Percentiles rank a stretch among this genome's conserved stretches.
phyloP scores from a whole-genome alignment of 257 asterid species.

The Przewalskia tangutica region DNA sequence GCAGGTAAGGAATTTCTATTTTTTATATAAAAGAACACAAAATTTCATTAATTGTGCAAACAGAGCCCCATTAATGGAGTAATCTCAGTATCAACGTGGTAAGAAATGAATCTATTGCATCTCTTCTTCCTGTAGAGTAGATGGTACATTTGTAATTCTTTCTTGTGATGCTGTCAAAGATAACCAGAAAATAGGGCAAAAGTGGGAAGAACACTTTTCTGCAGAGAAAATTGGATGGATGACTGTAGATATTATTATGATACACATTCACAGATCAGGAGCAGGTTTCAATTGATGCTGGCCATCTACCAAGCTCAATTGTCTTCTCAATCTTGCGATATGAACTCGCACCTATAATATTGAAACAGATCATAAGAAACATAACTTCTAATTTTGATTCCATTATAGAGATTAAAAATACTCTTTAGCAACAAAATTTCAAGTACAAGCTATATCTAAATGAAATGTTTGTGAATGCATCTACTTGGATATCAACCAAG shows the following conservation, averaged over 20 bases:
- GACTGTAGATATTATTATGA: slow-evolving; percentile 9
- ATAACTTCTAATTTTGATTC: background rate
- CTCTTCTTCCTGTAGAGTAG: background rate
- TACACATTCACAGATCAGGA: slow-evolving; percentile 40
- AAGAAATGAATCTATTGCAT: background rate
- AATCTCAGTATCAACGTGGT: background rate
- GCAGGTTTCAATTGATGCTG: slow-evolving; percentile 44
- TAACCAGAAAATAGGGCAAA: background rate
- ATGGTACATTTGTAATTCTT: background rate
- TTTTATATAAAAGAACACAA: background rate
- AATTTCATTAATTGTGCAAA: background rate
- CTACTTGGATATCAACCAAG: background rate
- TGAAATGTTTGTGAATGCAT: too few species aligned
- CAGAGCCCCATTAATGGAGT: background rate
- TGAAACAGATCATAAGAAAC: slow-evolving; percentile 4
- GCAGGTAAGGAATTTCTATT: background rate
- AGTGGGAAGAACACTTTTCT: background rate
- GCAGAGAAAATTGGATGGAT: background rate
- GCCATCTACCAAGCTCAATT: slow-evolving; percentile 62
- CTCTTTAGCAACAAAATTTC: background rate
- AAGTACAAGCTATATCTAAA: background rate
- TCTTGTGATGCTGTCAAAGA: background rate
- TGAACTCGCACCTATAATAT: slow-evolving; percentile 70
- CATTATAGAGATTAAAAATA: background rate
- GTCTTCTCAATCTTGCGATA: slow-evolving; percentile 71